A percentile compares a stretch with the other conserved stretches of the same genome.
Evolutionary conservation across 2,329 filamentous ascomycete genomes (phyloP).

Genomic region (Purpureocillium takamizusanense): DNA sequence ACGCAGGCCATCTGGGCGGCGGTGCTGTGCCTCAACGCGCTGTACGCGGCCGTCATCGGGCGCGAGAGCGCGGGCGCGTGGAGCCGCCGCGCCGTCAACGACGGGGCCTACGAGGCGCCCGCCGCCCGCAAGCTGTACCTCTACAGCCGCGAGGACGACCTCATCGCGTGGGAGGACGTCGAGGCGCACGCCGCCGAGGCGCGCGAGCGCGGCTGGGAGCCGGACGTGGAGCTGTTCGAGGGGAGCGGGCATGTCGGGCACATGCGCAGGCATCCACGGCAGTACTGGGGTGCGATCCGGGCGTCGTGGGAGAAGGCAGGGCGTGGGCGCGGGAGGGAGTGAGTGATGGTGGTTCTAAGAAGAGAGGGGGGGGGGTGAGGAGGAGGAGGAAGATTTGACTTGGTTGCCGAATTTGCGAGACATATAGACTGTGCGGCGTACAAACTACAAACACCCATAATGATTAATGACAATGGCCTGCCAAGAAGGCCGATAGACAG

Average conservation of each 20-base stretch:
- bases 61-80: constrained; percentile 30
- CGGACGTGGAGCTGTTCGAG: constrained; percentile 43
- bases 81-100: constrained; percentile 24
- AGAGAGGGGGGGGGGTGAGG: too few species aligned
- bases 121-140: constrained; percentile 42
- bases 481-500: too few species aligned
- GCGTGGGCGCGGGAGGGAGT: too few species aligned
- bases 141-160: constrained; percentile 48
- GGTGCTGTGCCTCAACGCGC: constrained; percentile 28
- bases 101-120: constrained; percentile 24
- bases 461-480: too few species aligned
- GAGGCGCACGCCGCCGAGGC: constrained; percentile 43
- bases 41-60: constrained; percentile 25
- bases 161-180: constrained; percentile 47
- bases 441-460: too few species aligned
- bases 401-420: too few species aligned
- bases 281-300: constrained; percentile 45
- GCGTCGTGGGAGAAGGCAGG: constrained; percentile 15
- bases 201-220: constrained; percentile 36
- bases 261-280: constrained; percentile 43
- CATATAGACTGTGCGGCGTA: too few species aligned
- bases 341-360: too few species aligned
- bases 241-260: constrained; percentile 53
- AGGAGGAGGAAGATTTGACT: too few species aligned
- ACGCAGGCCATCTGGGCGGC: constrained; percentile 37